phyloP scores from a whole-genome alignment of 257 asterid genomes.

The Petunia secreta region DNA sequence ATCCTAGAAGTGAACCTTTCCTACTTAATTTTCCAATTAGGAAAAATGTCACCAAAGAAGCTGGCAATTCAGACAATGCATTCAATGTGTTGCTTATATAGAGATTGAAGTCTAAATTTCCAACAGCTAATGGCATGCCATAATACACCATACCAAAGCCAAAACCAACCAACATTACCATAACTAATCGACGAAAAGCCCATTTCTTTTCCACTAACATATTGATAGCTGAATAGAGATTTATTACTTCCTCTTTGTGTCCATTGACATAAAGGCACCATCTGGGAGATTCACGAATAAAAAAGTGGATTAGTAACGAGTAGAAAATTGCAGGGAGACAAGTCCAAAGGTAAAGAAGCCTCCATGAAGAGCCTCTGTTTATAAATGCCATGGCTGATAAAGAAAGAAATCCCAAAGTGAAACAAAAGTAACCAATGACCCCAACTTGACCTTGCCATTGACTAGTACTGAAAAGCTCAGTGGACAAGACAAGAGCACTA shows the following conservation, averaged over 20 bases:
- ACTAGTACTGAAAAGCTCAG: slow-evolving; percentile 61
- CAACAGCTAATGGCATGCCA: slow-evolving; percentile 76
- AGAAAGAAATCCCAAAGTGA: slow-evolving; percentile 63
- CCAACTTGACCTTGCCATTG: slow-evolving; percentile 61
- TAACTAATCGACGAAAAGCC: slow-evolving; percentile 51
- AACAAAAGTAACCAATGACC: slow-evolving; percentile 51
- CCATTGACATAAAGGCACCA: slow-evolving; percentile 66
- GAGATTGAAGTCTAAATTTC: slow-evolving; percentile 42
- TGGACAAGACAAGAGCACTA: slow-evolving; percentile 55
- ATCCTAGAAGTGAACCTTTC: slow-evolving; percentile 36
- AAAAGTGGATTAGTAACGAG: slow-evolving; percentile 31
- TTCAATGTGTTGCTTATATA: slow-evolving; percentile 61
- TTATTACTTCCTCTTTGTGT: slow-evolving; percentile 45
- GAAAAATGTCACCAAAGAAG: slow-evolving; percentile 41
- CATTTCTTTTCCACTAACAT: slow-evolving; percentile 46
- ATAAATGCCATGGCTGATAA: slow-evolving; percentile 50
- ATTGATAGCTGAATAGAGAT: slow-evolving; percentile 49
- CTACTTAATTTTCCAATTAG: slow-evolving; percentile 48
- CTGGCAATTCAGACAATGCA: slow-evolving; percentile 63
- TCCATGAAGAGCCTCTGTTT: slow-evolving; percentile 55
- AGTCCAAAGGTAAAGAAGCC: slow-evolving; percentile 56
- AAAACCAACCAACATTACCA: slow-evolving; percentile 53
- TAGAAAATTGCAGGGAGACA: slow-evolving; percentile 50
- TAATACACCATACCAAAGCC: slow-evolving; percentile 65
- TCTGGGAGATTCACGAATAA: slow-evolving; percentile 63